Evolutionary conservation across 2,329 filamentous ascomycete species (phyloP).

Genomic region (Clonostachys rhizophaga): DNA sequence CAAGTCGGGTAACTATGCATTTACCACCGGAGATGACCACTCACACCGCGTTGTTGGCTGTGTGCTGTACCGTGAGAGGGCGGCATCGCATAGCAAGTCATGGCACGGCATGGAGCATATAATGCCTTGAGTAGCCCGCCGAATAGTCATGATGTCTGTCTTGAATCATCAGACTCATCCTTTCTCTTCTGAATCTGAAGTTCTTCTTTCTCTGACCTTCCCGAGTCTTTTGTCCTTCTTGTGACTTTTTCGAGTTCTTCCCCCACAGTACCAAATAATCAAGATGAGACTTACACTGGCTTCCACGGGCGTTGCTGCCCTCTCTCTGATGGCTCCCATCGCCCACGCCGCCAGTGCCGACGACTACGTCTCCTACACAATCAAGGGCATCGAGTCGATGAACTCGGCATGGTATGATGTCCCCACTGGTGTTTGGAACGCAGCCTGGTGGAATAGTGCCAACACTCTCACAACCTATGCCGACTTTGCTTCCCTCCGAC

Average conservation of each 20-base stretch:
- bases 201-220: background rate
- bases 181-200: too few species aligned
- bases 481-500: conserved; percentile 39
- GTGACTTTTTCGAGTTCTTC: background rate
- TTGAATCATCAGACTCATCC: too few species aligned
- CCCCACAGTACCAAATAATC: background rate
- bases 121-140: too few species aligned
- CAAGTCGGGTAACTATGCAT: too few species aligned
- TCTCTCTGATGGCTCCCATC: background rate
- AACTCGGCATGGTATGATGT: conserved; percentile 56
- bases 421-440: conserved; percentile 57
- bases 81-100: too few species aligned
- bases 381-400: conserved; percentile 32
- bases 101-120: too few species aligned
- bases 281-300: background rate
- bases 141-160: too few species aligned
- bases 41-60: too few species aligned
- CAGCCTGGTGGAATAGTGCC: conserved; percentile 69
- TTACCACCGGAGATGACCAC: too few species aligned
- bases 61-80: too few species aligned
- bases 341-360: conserved; percentile 8
- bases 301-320: background rate
- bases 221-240: background rate
- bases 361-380: conserved; percentile 24
- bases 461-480: conserved; percentile 61